phyloP scores from a whole-genome alignment of 2,329 filamentous ascomycete genomes.

The Talaromyces pinophilus region DNA sequence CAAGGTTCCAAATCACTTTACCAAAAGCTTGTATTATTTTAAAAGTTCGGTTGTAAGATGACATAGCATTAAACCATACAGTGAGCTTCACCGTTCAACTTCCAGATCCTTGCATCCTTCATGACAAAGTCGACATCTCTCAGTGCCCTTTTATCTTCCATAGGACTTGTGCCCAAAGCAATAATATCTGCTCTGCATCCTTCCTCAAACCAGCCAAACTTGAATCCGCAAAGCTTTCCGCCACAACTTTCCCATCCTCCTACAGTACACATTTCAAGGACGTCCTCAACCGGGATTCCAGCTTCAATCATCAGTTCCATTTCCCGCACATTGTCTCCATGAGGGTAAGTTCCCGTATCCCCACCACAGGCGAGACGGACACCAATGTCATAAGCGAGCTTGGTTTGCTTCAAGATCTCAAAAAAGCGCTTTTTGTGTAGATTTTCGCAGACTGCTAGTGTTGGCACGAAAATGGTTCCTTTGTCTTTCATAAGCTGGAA shows the following conservation, averaged over 20 bases:
- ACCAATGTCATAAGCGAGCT: background rate
- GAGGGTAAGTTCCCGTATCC: background rate
- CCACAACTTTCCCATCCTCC: constrained; percentile 60
- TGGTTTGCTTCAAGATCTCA: background rate
- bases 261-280: constrained; percentile 53
- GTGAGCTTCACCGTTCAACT: background rate
- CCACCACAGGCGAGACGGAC: background rate
- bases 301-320: constrained; percentile 57
- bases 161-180: constrained; percentile 51
- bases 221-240: constrained; percentile 52
- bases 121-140: background rate
- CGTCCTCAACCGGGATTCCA: constrained; percentile 54
- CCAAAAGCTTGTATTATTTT: no score
- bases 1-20: no score
- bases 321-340: constrained; percentile 31
- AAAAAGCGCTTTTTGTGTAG: background rate
- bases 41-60: no score
- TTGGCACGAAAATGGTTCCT: background rate
- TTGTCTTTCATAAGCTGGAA: background rate
- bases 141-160: background rate
- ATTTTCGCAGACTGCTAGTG: background rate
- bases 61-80: background rate
- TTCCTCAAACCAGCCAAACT: constrained; percentile 55
- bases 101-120: background rate
- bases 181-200: constrained; percentile 56